These are phyloP conservation scores for Alternaria ventricosa DNA, from an alignment of 2,329 filamentous ascomycete genomes.

Conservation along the genomic window DNA sequence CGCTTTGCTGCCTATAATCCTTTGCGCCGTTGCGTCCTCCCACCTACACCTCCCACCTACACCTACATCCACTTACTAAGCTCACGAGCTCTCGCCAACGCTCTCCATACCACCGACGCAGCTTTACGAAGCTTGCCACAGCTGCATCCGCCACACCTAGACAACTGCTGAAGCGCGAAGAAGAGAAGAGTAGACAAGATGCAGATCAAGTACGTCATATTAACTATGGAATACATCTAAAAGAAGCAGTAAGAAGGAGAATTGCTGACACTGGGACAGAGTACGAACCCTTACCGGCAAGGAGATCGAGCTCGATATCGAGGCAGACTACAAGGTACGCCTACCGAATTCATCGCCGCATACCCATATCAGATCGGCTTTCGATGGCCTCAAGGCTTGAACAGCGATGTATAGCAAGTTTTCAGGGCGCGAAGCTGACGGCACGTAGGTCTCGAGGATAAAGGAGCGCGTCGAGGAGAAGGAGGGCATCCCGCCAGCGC, in stretches of 20 bases:
- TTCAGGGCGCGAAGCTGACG: slow-evolving; percentile 12
- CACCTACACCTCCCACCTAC: neutral
- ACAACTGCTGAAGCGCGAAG: neutral
- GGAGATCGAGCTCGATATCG: slow-evolving; percentile 98
- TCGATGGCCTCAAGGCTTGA: neutral
- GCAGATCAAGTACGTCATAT: slow-evolving; percentile 45
- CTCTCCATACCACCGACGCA: neutral
- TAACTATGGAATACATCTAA: neutral
- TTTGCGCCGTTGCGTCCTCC: neutral
- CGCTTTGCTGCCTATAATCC: slow-evolving; percentile 7
- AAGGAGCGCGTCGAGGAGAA: slow-evolving; percentile 99
- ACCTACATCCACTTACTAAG: neutral
- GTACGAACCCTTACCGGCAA: slow-evolving; percentile 97
- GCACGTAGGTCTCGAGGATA: slow-evolving; percentile 80
- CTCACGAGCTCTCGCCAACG: neutral
- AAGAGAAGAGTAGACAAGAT: slow-evolving; percentile 26
- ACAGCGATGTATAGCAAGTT: neutral
- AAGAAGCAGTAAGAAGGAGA: neutral
- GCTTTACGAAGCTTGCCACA: neutral
- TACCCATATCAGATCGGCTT: neutral
- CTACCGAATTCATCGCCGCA: neutral
- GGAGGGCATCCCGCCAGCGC: slow-evolving; percentile 95
- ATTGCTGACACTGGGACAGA: slow-evolving; percentile 57
- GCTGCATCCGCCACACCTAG: neutral
- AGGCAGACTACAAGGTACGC: slow-evolving; percentile 86